phyloP scores from a whole-genome alignment of 1,139 yeast genomes.

The Hyphopichia buzzinii region DNA sequence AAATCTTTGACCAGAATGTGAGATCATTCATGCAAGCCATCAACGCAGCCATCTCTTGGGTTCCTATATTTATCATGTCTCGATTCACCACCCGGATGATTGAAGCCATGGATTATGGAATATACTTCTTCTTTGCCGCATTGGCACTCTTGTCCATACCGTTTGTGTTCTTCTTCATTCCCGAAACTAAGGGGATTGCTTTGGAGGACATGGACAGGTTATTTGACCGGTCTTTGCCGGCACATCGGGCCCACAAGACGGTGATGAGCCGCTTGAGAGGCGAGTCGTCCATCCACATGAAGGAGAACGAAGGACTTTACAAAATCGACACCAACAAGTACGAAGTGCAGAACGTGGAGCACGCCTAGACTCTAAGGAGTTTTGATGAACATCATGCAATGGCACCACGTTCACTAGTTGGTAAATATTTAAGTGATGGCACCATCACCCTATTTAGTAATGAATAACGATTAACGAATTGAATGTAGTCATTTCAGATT shows the following conservation, averaged over 20 bases:
- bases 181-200: conserved; percentile 42
- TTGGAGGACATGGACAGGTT: conserved; percentile 47
- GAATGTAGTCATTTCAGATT: no score
- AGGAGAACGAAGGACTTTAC: conserved; percentile 14
- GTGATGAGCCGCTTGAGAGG: conserved; percentile 21
- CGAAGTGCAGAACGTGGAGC: conserved; percentile 15
- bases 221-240: conserved; percentile 27
- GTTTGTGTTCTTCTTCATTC: conserved; percentile 35
- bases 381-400: no score
- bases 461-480: no score
- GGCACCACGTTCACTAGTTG: no score
- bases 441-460: no score
- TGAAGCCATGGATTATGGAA: conserved; percentile 37
- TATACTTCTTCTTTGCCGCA: conserved; percentile 40
- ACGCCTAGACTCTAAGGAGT: no score
- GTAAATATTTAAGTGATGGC: background rate
- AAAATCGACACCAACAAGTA: conserved; percentile 18
- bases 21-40: conserved; percentile 44
- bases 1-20: conserved; percentile 42
- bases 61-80: conserved; percentile 42
- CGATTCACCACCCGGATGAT: conserved; percentile 39
- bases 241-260: conserved; percentile 26
- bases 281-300: conserved; percentile 13
- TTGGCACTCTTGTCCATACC: conserved; percentile 33
- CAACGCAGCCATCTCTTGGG: conserved; percentile 44